Evolutionary conservation across 768 basidiomycete genomes (phyloP).

Genomic region (Clitopilus hobsonii): DNA sequence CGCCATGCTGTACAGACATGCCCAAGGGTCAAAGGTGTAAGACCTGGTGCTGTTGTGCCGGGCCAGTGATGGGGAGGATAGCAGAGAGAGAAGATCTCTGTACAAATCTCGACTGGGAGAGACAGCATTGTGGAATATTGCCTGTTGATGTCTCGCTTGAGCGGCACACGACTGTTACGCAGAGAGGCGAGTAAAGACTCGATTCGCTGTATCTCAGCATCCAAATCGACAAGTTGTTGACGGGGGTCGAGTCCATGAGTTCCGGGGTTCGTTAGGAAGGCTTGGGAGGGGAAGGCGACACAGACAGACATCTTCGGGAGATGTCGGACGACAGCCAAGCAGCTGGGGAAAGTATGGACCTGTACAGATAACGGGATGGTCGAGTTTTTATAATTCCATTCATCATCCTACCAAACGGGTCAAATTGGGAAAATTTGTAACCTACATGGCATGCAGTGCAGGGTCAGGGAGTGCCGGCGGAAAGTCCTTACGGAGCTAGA

Average conservation of each 20-base stretch:
- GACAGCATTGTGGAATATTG: constrained; percentile 10
- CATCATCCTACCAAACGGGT: neutral
- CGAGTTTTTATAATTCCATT: neutral
- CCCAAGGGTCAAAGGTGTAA: constrained; percentile 17
- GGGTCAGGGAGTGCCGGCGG: neutral
- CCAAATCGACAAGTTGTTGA: constrained; percentile 10
- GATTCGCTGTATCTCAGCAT: constrained; percentile 10
- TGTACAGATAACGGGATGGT: neutral
- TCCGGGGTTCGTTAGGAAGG: constrained; percentile 1
- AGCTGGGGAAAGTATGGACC: neutral
- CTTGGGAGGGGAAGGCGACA: neutral
- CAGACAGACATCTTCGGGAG: neutral
- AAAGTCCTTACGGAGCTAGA: neutral
- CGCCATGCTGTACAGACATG: constrained; percentile 23
- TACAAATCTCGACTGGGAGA: constrained; percentile 14
- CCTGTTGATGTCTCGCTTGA: constrained; percentile 14
- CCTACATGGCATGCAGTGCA: neutral
- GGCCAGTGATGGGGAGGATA: constrained; percentile 4
- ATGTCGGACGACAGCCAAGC: neutral
- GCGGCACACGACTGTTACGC: constrained; percentile 7
- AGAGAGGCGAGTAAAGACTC: constrained; percentile 10
- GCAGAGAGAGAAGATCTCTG: constrained; percentile 14
- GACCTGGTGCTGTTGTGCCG: neutral
- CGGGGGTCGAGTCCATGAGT: constrained; percentile 8
- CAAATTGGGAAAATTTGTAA: neutral